phyloP scores from a whole-genome alignment of 2,329 filamentous ascomycete species.

The Paraphaeosphaeria minitans region DNA sequence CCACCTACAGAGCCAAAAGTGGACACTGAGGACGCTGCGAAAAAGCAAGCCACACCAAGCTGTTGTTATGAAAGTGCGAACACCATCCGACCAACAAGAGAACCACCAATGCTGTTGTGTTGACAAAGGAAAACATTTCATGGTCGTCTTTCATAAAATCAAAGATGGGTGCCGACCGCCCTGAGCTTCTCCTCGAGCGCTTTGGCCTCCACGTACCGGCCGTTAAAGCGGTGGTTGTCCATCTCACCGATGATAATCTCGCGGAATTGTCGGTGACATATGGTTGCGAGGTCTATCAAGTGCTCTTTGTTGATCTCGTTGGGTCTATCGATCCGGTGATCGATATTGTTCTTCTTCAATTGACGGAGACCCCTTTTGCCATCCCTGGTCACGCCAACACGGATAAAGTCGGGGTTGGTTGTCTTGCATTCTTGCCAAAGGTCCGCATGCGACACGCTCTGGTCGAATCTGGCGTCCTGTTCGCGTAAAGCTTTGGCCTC shows the following conservation, averaged over 20 bases:
- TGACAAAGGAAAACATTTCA: neutral
- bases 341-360: conserved; percentile 30
- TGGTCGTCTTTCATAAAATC: neutral
- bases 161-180: neutral
- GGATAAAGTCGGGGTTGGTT: conserved; percentile 18
- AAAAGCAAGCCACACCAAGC: neutral
- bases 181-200: neutral
- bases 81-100: neutral
- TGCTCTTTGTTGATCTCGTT: conserved; percentile 11
- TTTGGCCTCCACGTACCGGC: neutral
- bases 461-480: neutral
- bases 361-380: conserved; percentile 18
- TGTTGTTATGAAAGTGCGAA: neutral
- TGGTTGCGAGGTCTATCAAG: neutral
- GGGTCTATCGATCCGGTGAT: conserved; percentile 17
- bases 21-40: neutral
- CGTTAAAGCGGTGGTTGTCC: neutral
- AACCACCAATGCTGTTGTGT: neutral
- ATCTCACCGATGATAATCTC: neutral
- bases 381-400: conserved; percentile 12
- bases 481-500: neutral
- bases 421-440: neutral
- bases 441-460: neutral
- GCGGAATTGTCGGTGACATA: neutral
- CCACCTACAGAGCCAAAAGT: neutral